Evolutionary conservation across 345 rosid genomes (phyloP).

Genomic region (Barbarea vulgaris): DNA sequence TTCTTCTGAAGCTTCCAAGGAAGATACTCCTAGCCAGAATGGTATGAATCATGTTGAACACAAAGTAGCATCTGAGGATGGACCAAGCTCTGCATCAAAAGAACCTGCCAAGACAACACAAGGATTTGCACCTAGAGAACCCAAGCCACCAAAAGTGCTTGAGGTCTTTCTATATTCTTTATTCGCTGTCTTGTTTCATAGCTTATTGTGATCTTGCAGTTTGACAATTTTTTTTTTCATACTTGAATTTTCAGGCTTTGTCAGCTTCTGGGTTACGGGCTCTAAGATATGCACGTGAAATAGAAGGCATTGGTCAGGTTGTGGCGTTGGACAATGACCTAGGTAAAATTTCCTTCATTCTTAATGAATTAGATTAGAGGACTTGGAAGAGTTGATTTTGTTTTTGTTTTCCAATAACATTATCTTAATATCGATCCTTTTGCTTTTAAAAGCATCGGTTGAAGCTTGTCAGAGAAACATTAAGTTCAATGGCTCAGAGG

Average conservation of each 20-base stretch:
- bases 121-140: conserved; percentile 50
- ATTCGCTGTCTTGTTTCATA: background rate
- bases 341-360: conserved; percentile 6
- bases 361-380: background rate
- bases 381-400: conserved; percentile 1
- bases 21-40: conserved; percentile 43
- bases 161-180: conserved; percentile 55
- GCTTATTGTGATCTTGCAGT: background rate
- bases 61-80: conserved; percentile 43
- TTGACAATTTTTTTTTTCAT: background rate
- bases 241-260: conserved; percentile 60
- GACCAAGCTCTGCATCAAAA: conserved; percentile 38
- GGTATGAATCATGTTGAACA: conserved; percentile 42
- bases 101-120: conserved; percentile 44
- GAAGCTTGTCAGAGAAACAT: conserved; percentile 94
- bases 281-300: conserved; percentile 83
- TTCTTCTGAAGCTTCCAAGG: conserved; percentile 39
- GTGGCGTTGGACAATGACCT: conserved; percentile 92
- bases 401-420: background rate
- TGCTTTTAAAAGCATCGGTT: conserved; percentile 59
- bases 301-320: conserved; percentile 88
- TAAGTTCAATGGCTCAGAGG: conserved; percentile 83
- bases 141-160: conserved; percentile 80
- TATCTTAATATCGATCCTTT: background rate
- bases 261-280: conserved; percentile 95